Base-by-base conservation (phyloP, 306 rosid genomes). In the Lablab purpureus region DNA sequence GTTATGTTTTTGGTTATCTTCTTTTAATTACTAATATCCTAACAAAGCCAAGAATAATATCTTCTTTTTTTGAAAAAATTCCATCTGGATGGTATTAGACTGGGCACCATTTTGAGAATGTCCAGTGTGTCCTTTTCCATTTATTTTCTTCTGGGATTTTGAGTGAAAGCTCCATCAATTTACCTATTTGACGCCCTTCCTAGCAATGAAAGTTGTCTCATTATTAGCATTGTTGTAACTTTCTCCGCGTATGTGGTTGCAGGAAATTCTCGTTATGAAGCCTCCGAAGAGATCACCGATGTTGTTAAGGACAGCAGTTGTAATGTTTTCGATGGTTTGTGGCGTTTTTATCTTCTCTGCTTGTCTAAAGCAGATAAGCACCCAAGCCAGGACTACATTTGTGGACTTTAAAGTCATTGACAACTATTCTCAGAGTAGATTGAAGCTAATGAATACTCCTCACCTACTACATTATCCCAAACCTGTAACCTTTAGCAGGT, bases 401-500 rank as follows among this genome's bases (percentile, higher is more conserved):
- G 60, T 77, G 54, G 85, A 83, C 77, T 76, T 90, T 36, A 80
- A 86, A 83, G 81, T 83, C 58, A 73, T 83, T 30, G 90, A 83
- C 62, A 82, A 62, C 70, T 90, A 90, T 79, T 67, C 67, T 50
- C 83, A 11, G 15, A 79, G 65, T 50, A 67, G 54, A 40, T 25
- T 62, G 43, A 76, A 84, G 46, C 87, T 51, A 69, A 51, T 41
- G 2, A 84, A 88, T 76, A 54, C 81, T 62, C 87, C 88, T 28
- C 76, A 66, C 60, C 77, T 36, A 41, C 90, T 52, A 60, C 95
- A 95, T 83, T 95, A 88, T 80, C 99, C 99, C 23, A 83, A 74
- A n/a, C 99, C 99, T 25, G 54, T 76, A 85, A 85, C 96, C 58
- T 95, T 93, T 88, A 91, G 75, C 94, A 88, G 98, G 98, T 95